Base-by-base conservation (phyloP, 1,284 basidiomycete species). In the Schizophyllum amplum region DNA sequence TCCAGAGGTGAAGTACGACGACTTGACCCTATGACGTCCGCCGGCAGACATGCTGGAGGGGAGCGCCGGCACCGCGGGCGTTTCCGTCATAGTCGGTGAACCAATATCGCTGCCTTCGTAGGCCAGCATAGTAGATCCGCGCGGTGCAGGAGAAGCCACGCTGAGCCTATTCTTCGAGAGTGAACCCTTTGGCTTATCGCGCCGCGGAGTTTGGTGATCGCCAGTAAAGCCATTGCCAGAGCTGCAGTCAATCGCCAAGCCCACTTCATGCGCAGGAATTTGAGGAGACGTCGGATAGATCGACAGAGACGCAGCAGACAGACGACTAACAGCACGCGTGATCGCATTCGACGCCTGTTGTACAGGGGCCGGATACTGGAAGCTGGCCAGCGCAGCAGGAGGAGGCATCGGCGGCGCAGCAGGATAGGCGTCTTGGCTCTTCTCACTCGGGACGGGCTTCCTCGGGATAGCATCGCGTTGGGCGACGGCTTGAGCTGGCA, bases 1-100 rank as follows among this genome's bases (percentile, higher is more conserved):
- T 11, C 79, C 77, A 3, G 78, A 72, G 13, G 77, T 75, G 59
- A 84, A 86, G 63, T 88, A 85, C 7, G 85, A 78, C 4, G 84
- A 84, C 67, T 85, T 85, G 60, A 87, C 81, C 49, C 79, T 42
- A 42, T 42, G 79, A 49, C 78, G 79, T 47, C 86, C 81, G 47
- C 85, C 80, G 54, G 66, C 66, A 60, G 65, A 64, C 56, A 67
- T 63, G 61, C 64, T 69, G 17, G 62, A 60, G 20, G 63, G 33
- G 33, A 42, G 33, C 33, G 33, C 57, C 9, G 72, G 68, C 7
- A 69, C 66, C 20, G 67, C 62, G n/a, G 69, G 67, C 4, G 69
- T 66, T 47, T 68, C 63, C 63, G 47, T 64, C 58, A 62, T 66
- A 58, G 59, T 63, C 9, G 82, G 80, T 6, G 82, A 82, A 6